A percentile compares a stretch with the other conserved stretches of the same genome.
phyloP scores from a whole-genome alignment of 306 rosid species.

The Trifolium fragiferum region DNA sequence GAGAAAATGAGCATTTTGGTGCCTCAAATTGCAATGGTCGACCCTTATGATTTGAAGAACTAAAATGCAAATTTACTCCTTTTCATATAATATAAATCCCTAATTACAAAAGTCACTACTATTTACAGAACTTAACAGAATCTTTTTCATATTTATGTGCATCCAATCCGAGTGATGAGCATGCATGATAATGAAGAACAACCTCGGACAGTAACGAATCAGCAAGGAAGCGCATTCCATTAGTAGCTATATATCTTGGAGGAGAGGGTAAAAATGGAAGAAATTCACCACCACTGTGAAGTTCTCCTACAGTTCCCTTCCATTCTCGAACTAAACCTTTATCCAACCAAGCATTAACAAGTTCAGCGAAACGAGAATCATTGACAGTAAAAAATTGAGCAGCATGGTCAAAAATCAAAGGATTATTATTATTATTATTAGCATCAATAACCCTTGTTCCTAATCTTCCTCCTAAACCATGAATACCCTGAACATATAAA shows the following conservation, averaged over 20 bases:
- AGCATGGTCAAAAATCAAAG: conserved; percentile 81
- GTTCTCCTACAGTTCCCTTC: conserved; percentile 78
- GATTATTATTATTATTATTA: conserved; percentile 52
- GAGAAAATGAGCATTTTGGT: background rate
- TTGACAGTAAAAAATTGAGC: conserved; percentile 88
- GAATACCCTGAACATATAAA: conserved; percentile 64
- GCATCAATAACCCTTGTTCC: conserved; percentile 81
- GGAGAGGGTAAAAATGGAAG: conserved; percentile 64
- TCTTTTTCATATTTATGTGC: background rate
- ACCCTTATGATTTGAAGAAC: no score
- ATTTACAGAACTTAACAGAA: conserved; percentile 3
- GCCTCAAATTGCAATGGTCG: background rate
- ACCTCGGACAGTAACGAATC: conserved; percentile 81
- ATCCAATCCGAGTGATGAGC: background rate
- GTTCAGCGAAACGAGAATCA: conserved; percentile 63
- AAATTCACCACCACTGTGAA: conserved; percentile 75
- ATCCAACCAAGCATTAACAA: conserved; percentile 69
- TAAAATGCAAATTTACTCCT: background rate
- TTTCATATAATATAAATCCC: background rate
- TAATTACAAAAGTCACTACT: background rate
- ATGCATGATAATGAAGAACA: conserved; percentile 3
- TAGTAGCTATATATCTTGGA: conserved; percentile 66
- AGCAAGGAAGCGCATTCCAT: conserved; percentile 87
- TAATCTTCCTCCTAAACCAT: conserved; percentile 94
- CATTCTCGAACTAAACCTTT: conserved; percentile 76